Base-by-base conservation (phyloP, 129 eudicot genomes). In the Centrapalus pauciflorus region DNA sequence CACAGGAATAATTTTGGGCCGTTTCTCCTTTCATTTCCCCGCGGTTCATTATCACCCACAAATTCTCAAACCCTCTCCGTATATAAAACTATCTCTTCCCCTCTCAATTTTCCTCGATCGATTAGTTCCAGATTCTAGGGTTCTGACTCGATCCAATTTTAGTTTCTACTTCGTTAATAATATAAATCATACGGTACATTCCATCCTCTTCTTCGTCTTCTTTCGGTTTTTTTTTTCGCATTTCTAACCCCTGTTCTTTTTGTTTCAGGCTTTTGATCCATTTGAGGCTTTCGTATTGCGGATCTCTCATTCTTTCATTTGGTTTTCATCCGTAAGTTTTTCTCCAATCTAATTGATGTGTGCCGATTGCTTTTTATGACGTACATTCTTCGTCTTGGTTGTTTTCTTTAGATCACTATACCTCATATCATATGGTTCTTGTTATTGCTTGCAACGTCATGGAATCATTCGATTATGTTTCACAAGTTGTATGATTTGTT, bases 191-290 rank as follows among this genome's bases (percentile, higher is more conserved):
- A 61, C 55, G 77, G 77, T 72, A 72, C n/a, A n/a, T n/a, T 49
- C 60, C 1, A 23, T 54, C 8, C 24, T 72, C 8, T 33, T 72
- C 76, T 59, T 46, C 46, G 3, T 8, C 50, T 48, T n/a, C n/a
- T 45, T 1, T 14, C 17, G 26, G 26, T 24, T 33, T 5, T 13
- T 8, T 19, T 37, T 12, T 34, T 14, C 13, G 12, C 26, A 20
- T 52, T 23, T 25, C 12, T 63, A 35, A 62, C 48, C 19, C 25
- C 19, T 0, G 27, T 46, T 59, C 13, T 58, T 58, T 21, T 37
- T 61, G 17, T 72, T 72, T 35, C 65, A 74, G 79, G 73, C 73
- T 74, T 74, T 74, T 74, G 79, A 32, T 66, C 73, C 79, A 74
- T 74, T 61, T 66, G 79, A 67, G 43, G 43, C 73, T 57, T 66